These are phyloP conservation scores for Ustilago xerochloae DNA, from an alignment of 1,284 basidiomycete species.

Conservation along the genomic window DNA sequence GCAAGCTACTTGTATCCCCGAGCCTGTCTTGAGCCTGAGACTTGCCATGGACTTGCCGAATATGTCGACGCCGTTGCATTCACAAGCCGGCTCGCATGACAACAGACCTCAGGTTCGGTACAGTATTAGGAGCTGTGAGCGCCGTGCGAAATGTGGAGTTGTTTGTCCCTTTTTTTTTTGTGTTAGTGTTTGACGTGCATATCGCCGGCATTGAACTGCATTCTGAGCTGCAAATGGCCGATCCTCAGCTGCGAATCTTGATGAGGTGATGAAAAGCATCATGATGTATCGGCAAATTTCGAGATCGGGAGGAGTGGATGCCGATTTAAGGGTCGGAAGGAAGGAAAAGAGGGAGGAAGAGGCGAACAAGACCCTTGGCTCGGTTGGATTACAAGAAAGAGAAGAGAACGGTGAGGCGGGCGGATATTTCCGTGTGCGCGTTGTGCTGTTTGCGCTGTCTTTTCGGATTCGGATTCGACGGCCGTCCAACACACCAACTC, in stretches of 20 bases:
- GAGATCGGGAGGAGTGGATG: not conserved
- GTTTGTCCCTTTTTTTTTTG: not conserved
- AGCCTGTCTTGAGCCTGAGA: not conserved
- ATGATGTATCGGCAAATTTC: not conserved
- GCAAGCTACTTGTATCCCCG: too few species aligned
- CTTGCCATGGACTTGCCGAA: too few species aligned
- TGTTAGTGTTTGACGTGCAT: constrained; percentile 16
- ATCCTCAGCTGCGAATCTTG: too few species aligned
- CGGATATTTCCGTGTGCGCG: constrained; percentile 25
- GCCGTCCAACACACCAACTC: constrained; percentile 9
- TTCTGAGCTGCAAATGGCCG: constrained; percentile 10
- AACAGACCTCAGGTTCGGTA: not conserved
- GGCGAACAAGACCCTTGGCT: not conserved
- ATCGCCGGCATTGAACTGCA: constrained; percentile 7
- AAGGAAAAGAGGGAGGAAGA: not conserved
- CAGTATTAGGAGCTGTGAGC: not conserved
- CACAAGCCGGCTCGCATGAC: not conserved
- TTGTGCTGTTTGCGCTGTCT: not conserved
- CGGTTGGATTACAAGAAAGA: not conserved
- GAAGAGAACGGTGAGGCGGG: not conserved
- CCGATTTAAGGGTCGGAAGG: not conserved
- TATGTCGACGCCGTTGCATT: not conserved
- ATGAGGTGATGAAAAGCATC: constrained; percentile 1
- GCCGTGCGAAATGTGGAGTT: not conserved
- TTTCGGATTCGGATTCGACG: constrained; percentile 38